These are phyloP conservation scores for Citrus glauca DNA, from an alignment of 345 rosid genomes.

Conservation along the genomic window DNA sequence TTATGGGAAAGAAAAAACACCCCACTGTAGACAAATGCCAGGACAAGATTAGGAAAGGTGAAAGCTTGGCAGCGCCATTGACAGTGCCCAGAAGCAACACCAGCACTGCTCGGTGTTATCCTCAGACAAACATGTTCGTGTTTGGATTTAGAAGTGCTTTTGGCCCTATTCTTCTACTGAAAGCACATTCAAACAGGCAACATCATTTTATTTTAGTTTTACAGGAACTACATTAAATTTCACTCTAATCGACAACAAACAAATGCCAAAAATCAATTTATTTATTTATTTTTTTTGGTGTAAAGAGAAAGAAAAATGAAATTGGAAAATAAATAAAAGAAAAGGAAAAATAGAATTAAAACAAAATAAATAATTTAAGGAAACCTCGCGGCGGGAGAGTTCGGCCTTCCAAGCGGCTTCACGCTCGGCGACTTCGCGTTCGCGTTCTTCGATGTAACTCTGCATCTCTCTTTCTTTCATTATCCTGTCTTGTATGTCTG, in stretches of 20 bases:
- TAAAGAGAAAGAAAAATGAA: too few species aligned
- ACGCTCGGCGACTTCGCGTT: conserved; percentile 95
- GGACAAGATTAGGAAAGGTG: background rate
- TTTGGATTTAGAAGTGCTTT: background rate
- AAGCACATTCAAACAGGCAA: too few species aligned
- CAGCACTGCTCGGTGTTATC: background rate
- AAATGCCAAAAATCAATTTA: too few species aligned
- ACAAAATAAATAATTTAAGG: background rate
- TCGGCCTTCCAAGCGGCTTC: conserved; percentile 99
- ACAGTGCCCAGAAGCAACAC: background rate
- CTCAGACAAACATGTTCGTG: background rate
- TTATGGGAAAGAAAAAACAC: background rate
- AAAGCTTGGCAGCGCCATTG: background rate
- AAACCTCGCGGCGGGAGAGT: conserved; percentile 93
- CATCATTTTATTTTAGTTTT: too few species aligned
- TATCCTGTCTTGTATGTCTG: conserved; percentile 89
- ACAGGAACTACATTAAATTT: too few species aligned
- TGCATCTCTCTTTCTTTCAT: conserved; percentile 99
- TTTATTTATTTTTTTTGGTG: too few species aligned
- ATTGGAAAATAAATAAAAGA: too few species aligned
- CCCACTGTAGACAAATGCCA: background rate
- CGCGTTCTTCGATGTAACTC: conserved; percentile 91
- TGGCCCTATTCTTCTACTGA: too few species aligned
- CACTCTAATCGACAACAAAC: too few species aligned
- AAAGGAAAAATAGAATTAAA: background rate